These are phyloP conservation scores for Ilyonectria robusta DNA, from an alignment of 2,329 filamentous ascomycete genomes.

Conservation along the genomic window DNA sequence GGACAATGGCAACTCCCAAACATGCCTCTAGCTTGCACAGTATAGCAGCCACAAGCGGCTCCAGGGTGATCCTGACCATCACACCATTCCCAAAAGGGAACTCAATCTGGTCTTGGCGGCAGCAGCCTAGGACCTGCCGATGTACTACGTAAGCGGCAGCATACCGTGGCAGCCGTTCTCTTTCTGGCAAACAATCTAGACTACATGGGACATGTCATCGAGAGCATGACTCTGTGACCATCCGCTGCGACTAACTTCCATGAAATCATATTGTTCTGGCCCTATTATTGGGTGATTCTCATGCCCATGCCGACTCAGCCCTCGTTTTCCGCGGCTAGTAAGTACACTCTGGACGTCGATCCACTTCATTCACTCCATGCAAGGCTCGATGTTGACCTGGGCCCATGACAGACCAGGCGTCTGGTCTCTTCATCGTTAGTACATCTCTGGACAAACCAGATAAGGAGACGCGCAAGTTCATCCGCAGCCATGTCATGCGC, in stretches of 20 bases:
- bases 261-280: not conserved
- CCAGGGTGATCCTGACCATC: not conserved
- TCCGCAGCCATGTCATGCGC: slow-evolving; percentile 50
- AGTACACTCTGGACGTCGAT: not conserved
- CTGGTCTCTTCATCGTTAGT: slow-evolving; percentile 36
- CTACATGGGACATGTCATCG: not conserved
- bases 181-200: slow-evolving; percentile 1
- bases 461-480: slow-evolving; percentile 40
- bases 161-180: not conserved
- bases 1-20: slow-evolving; percentile 7
- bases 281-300: not conserved
- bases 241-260: not conserved
- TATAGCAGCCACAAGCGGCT: not conserved
- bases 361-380: not conserved
- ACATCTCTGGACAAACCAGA: slow-evolving; percentile 41
- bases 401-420: slow-evolving; percentile 5
- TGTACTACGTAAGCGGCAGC: not conserved
- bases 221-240: not conserved
- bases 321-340: slow-evolving; percentile 8
- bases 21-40: not conserved
- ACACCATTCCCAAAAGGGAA: slow-evolving; percentile 23
- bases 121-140: not conserved
- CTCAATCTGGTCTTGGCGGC: slow-evolving; percentile 27
- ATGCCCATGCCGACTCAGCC: slow-evolving; percentile 6
- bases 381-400: slow-evolving; percentile 7